A percentile compares a stretch with the other conserved stretches of the same genome.
Conservation (phyloP, 768 basidiomycete genomes). For the Crepidotus variabilis region DNA sequence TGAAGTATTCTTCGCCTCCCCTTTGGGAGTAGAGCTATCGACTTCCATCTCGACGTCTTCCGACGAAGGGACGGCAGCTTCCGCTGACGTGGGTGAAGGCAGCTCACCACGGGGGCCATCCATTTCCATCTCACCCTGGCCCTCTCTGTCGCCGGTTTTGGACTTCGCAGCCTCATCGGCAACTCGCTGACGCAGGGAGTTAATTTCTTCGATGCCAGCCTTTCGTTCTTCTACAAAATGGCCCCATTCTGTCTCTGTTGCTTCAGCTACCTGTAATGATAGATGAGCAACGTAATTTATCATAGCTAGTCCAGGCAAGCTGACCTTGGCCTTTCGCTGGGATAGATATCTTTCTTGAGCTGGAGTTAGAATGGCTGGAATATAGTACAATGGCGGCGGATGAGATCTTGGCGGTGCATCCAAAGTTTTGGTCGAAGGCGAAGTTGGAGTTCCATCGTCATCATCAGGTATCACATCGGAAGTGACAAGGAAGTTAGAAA, state of each 20-base stretch:
- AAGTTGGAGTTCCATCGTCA: constrained; percentile 25
- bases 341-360: constrained; percentile 67
- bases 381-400: constrained; percentile 75
- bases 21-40: constrained; percentile 26
- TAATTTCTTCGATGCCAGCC: constrained; percentile 58
- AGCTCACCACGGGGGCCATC: constrained; percentile 16
- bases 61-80: constrained; percentile 10
- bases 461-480: constrained; percentile 60
- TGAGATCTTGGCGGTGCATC: constrained; percentile 56
- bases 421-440: constrained; percentile 33
- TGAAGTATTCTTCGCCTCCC: constrained; percentile 32
- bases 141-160: constrained; percentile 29
- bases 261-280: constrained; percentile 48
- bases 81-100: constrained; percentile 15
- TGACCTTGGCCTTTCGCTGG: constrained; percentile 60
- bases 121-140: constrained; percentile 36
- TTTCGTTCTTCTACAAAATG: constrained; percentile 59
- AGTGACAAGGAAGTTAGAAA: constrained; percentile 74
- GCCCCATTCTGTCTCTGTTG: constrained; percentile 66
- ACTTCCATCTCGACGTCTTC: constrained; percentile 35
- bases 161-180: constrained; percentile 60
- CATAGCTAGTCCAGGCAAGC: constrained; percentile 9
- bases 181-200: constrained; percentile 56
- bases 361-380: constrained; percentile 64
- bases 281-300: not conserved